Base-by-base conservation (phyloP, 1,139 yeast species). In the Yamadazyma atmosphaerica region DNA sequence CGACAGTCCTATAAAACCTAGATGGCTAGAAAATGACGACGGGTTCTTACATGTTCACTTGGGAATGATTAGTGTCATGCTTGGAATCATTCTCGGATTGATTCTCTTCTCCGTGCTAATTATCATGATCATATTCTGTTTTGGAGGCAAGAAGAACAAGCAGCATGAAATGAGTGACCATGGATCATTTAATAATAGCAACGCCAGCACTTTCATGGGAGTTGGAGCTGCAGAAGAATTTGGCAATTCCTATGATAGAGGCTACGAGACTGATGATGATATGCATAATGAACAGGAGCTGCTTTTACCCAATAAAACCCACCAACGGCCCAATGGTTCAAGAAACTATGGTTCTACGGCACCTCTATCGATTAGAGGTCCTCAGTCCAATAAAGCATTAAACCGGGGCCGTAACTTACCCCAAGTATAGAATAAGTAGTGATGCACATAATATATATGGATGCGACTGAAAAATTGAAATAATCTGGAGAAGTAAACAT, bases 71-170 rank as follows among this genome's bases (percentile, higher is more conserved):
- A 84, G 90, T 21, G 65, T 84, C 30, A 82, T 83, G 1, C 59
- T 83, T 18, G 94, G 92, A 4, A 63, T 83, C 4, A 61, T 83
- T 0, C 52, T 82, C 10, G 90, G 92, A 0, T 63, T 80, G 31
- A 51, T 78, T 3, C 41, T 66, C 8, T 65, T 68, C 47, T 71
- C 70, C 2, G 51, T 55, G 2, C 52, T 68, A 1, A 51, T 65
- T 50, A 45, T 63, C 22, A 53, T 58, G 1, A 51, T 65, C 1
- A 49, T 65, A 17, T 46, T 58, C 32, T 63, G 61, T 40, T 51
- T 65, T 7, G 63, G 68, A 13, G 53, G 52, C 12, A 45, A 41
- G 29, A 42, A 43, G 13, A 31, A 37, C 34, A 31, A 36, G 35
- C 28, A 37, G 34, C 22, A 6, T 19, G 22, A 19, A 6, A 19